Conservation (phyloP, 139 green algal species). For the Tetraselmis chui region DNA sequence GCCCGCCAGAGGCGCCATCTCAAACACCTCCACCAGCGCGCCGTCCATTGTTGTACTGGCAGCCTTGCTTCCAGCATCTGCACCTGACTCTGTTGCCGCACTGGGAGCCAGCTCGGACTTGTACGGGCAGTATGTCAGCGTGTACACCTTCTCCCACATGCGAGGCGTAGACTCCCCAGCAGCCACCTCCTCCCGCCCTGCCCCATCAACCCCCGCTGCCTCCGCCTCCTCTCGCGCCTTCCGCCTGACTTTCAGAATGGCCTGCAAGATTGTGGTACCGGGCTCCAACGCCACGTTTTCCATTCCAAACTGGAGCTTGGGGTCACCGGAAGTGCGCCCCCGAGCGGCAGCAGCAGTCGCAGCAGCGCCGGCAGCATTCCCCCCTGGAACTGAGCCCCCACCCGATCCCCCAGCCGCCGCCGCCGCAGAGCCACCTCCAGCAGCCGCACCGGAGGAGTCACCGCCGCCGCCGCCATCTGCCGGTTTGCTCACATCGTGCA, state of each 20-base stretch:
- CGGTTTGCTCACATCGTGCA: neutral
- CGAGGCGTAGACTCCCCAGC: slow-evolving; percentile 18
- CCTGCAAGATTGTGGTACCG: slow-evolving; percentile 79
- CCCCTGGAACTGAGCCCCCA: neutral
- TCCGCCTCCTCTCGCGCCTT: slow-evolving; percentile 11
- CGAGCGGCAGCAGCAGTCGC: slow-evolving; percentile 5
- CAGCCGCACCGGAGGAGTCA: neutral
- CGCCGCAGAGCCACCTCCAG: slow-evolving; percentile 8
- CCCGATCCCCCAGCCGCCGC: slow-evolving; percentile 9
- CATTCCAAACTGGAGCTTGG: slow-evolving; percentile 66
- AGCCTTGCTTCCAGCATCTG: neutral
- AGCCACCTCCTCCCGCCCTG: too few relatives aligned
- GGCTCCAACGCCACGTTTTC: slow-evolving; percentile 34
- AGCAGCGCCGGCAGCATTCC: slow-evolving; percentile 1
- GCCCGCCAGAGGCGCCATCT: slow-evolving; percentile 23
- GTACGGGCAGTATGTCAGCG: slow-evolving; percentile 59
- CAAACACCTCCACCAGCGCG: slow-evolving; percentile 47
- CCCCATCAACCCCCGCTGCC: neutral
- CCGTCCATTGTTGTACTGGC: slow-evolving; percentile 8
- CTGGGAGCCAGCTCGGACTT: neutral
- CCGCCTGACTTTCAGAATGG: slow-evolving; percentile 39
- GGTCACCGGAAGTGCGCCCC: slow-evolving; percentile 9
- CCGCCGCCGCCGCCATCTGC: neutral
- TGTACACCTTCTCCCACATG: slow-evolving; percentile 84
- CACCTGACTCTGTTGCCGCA: neutral